Conservation (phyloP, 208 protist species). For the Acanthamoeba royreba region DNA sequence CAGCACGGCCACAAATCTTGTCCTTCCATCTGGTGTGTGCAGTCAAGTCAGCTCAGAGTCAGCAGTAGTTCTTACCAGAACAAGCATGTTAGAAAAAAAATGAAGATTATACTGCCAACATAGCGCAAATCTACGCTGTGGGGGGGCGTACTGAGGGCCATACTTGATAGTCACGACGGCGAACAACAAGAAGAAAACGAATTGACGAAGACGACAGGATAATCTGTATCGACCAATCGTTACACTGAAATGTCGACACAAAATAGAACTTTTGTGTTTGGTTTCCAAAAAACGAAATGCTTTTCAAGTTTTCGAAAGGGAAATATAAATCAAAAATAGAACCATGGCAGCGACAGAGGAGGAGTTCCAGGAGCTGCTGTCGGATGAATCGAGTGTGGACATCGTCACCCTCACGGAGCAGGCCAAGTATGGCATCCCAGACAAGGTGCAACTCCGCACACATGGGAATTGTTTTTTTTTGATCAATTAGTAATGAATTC, state of each 20-base stretch:
- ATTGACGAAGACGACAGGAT: too few species aligned
- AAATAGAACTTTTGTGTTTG: not conserved
- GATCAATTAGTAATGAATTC: not conserved
- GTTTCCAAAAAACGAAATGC: not conserved
- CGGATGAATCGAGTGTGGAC: slow-evolving; percentile 54
- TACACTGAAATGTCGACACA: too few species aligned
- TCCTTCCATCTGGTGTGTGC: too few species aligned
- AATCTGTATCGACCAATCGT: too few species aligned
- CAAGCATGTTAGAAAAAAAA: too few species aligned
- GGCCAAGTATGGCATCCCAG: slow-evolving; percentile 58
- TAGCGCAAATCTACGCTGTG: too few species aligned
- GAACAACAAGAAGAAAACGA: too few species aligned
- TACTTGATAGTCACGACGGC: too few species aligned
- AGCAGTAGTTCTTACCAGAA: too few species aligned
- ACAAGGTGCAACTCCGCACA: slow-evolving; percentile 18
- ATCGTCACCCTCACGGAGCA: slow-evolving; percentile 53
- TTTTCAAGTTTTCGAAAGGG: not conserved
- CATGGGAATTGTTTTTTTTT: not conserved
- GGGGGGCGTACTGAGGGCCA: too few species aligned
- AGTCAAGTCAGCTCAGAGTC: too few species aligned
- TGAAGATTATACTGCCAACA: too few species aligned
- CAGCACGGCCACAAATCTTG: not conserved
- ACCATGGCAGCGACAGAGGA: slow-evolving; percentile 58
- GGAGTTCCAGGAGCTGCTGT: slow-evolving; percentile 55
- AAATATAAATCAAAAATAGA: not conserved